Conservation (phyloP, 177 flowering plant species). For the Telopea speciosissima region DNA sequence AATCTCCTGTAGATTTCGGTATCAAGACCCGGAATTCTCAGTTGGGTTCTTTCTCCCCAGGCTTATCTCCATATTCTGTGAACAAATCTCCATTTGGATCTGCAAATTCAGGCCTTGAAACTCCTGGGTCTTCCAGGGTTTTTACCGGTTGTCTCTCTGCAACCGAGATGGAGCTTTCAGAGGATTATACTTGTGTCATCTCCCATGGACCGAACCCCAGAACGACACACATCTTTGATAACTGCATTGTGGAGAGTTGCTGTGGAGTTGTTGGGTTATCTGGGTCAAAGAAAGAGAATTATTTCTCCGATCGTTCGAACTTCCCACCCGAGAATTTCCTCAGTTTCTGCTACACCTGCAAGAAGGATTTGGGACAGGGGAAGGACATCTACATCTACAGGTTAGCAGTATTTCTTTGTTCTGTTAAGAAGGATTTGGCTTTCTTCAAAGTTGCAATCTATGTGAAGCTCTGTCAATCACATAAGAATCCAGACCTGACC, state of each 20-base stretch:
- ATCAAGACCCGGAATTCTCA: constrained; percentile 41
- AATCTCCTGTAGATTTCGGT: constrained; percentile 49
- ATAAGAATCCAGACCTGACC: not conserved
- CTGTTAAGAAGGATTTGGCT: too few species aligned
- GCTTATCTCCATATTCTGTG: constrained; percentile 18
- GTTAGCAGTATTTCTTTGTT: constrained; percentile 28
- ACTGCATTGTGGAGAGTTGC: constrained; percentile 55
- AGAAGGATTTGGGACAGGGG: constrained; percentile 59
- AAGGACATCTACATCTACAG: constrained; percentile 85
- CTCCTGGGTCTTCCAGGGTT: constrained; percentile 27
- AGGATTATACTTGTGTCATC: constrained; percentile 79
- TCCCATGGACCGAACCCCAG: constrained; percentile 62
- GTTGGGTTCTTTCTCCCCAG: constrained; percentile 27
- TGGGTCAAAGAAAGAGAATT: constrained; percentile 18
- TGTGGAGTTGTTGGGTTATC: constrained; percentile 37
- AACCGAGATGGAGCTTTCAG: constrained; percentile 73
- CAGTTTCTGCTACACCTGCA: constrained; percentile 62
- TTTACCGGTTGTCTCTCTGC: constrained; percentile 44
- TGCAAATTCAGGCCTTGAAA: constrained; percentile 25
- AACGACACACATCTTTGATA: constrained; percentile 70
- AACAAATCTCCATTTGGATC: constrained; percentile 38
- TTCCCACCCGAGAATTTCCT: constrained; percentile 48
- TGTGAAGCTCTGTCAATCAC: not conserved
- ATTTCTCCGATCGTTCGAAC: constrained; percentile 7
- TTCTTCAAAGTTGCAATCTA: not conserved